These are phyloP conservation scores for Scorias spongiosa DNA, from an alignment of 2,329 filamentous ascomycete species.

Conservation along the genomic window DNA sequence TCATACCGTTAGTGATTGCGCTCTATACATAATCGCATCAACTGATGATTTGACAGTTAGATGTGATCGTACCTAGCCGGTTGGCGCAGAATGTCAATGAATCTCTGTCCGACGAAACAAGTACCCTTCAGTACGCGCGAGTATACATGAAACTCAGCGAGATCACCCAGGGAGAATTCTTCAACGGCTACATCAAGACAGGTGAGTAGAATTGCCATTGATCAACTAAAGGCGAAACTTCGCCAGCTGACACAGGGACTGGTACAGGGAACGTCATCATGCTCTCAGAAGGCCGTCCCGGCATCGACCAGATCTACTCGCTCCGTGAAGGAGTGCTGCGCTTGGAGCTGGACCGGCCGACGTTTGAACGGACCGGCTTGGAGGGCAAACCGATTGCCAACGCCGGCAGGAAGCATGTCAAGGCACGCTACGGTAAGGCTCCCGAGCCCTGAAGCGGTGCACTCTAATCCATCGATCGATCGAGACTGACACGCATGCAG, in stretches of 20 bases:
- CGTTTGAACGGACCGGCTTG: conserved; percentile 70
- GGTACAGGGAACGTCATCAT: conserved; percentile 58
- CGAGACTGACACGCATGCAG: not conserved
- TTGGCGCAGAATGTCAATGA: conserved; percentile 4
- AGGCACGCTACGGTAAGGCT: conserved; percentile 57
- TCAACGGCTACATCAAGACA: conserved; percentile 69
- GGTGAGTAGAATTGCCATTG: conserved; percentile 31
- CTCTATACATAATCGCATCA: not conserved
- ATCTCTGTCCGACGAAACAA: conserved; percentile 7
- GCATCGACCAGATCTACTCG: conserved; percentile 56
- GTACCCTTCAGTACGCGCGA: conserved; percentile 42
- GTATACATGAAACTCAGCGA: conserved; percentile 60
- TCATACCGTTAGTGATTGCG: conserved; percentile 38
- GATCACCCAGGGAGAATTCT: conserved; percentile 59
- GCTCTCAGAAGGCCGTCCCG: conserved; percentile 62
- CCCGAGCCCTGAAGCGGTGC: not conserved
- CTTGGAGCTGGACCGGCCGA: conserved; percentile 65
- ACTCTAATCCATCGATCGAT: not conserved
- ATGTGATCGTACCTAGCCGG: conserved; percentile 50
- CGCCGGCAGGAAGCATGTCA: conserved; percentile 46
- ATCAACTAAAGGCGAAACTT: not conserved
- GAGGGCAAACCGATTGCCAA: conserved; percentile 51
- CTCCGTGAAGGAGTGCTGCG: conserved; percentile 57
- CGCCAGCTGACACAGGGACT: too few species aligned
- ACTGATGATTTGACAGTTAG: conserved; percentile 31